Percentiles rank a stretch among this genome's conserved stretches.
These are phyloP conservation scores for Brassica balearica DNA, from an alignment of 441 rosid species.

Conservation along the genomic window DNA sequence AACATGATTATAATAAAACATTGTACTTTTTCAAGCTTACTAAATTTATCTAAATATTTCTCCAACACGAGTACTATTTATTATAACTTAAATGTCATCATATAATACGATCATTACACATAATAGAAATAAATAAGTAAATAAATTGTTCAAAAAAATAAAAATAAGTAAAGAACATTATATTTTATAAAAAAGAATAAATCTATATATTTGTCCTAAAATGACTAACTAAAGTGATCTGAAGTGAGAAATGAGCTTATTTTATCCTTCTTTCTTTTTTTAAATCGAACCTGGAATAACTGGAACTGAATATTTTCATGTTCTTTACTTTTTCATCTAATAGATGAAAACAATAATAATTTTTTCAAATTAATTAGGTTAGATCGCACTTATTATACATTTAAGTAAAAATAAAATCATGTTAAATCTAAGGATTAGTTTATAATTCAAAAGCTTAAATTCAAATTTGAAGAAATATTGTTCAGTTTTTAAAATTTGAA, in stretches of 20 bases:
- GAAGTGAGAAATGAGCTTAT: background rate
- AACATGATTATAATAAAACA: background rate
- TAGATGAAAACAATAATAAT: background rate
- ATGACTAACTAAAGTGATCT: background rate
- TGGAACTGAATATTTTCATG: background rate
- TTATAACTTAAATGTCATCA: background rate
- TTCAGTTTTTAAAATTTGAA: background rate
- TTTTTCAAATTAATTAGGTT: background rate
- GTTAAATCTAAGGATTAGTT: background rate
- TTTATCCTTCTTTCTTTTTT: too few relatives aligned
- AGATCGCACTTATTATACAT: background rate
- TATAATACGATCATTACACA: background rate
- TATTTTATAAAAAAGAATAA: background rate
- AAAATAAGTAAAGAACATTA: background rate
- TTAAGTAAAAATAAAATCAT: background rate
- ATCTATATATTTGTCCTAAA: background rate
- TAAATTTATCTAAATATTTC: background rate
- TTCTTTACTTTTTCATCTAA: background rate
- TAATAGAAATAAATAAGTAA: background rate
- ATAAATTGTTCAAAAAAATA: too few relatives aligned
- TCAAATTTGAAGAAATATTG: background rate
- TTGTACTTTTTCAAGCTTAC: background rate
- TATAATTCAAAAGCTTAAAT: background rate
- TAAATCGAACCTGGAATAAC: background rate
- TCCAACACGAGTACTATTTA: background rate